phyloP scores from a whole-genome alignment of 768 basidiomycete species.

The Hygrocybe coccinea region DNA sequence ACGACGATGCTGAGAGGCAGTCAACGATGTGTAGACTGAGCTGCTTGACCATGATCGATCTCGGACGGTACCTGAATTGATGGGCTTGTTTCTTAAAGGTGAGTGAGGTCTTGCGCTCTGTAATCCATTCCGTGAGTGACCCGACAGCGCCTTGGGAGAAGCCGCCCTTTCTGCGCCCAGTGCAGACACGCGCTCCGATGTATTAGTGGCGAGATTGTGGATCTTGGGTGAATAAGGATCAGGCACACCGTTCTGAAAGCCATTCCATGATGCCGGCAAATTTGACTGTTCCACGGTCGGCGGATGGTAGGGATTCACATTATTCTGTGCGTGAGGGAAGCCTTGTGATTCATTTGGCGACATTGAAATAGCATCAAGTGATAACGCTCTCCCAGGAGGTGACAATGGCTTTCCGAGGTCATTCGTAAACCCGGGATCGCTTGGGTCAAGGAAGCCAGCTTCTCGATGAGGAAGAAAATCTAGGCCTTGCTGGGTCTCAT shows the following conservation, averaged over 20 bases:
- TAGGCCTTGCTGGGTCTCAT: neutral
- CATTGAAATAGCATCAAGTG: conserved; percentile 1
- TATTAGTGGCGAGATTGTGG: neutral
- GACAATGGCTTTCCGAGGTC: neutral
- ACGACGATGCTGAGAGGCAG: conserved; percentile 22
- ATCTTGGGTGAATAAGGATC: neutral
- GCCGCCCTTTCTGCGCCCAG: neutral
- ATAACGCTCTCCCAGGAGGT: neutral
- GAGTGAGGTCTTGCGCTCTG: neutral
- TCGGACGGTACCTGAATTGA: conserved; percentile 14
- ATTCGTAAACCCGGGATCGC: no score
- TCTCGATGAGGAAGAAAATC: neutral
- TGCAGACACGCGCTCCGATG: neutral
- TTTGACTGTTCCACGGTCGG: neutral
- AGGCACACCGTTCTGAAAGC: neutral
- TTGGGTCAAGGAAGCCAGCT: neutral
- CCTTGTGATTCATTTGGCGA: neutral
- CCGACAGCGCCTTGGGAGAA: neutral
- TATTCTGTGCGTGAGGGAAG: neutral
- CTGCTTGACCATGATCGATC: conserved; percentile 44
- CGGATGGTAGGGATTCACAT: neutral
- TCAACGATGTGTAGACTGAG: conserved; percentile 34
- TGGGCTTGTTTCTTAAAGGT: neutral
- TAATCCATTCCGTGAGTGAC: neutral
- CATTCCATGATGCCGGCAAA: neutral